Conservation (phyloP, 441 rosid genomes). For the Caryocar brasiliense region DNA sequence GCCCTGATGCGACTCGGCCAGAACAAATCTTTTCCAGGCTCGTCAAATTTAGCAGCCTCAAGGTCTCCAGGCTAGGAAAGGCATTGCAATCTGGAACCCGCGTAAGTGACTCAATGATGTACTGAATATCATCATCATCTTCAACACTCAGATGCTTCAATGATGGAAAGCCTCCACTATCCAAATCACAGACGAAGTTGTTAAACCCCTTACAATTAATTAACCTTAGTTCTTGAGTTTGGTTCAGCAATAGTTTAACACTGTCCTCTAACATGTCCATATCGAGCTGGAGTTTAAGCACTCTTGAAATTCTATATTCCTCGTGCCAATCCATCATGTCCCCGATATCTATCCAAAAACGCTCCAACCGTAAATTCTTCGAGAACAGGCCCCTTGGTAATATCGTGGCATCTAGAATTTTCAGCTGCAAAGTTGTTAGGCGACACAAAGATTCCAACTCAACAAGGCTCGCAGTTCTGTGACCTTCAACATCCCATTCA, state of each 20-base stretch:
- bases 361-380: neutral
- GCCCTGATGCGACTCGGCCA: too few relatives aligned
- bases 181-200: slow-evolving; percentile 3
- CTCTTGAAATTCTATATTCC: neutral
- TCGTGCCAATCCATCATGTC: neutral
- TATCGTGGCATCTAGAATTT: neutral
- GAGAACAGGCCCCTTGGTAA: slow-evolving; percentile 6
- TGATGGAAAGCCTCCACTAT: slow-evolving; percentile 3
- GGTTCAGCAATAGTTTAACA: neutral
- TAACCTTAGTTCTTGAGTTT: slow-evolving; percentile 4
- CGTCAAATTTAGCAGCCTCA: too few relatives aligned
- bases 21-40: too few relatives aligned
- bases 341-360: slow-evolving; percentile 1
- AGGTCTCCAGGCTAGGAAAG: neutral
- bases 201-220: neutral
- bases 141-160: slow-evolving; percentile 12
- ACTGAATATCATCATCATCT: neutral
- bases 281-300: neutral
- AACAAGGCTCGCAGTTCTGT: slow-evolving; percentile 1
- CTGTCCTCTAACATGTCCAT: neutral
- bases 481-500: neutral
- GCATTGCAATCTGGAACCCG: neutral
- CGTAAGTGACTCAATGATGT: neutral
- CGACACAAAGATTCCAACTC: neutral
- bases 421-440: slow-evolving; percentile 8